Evolutionary conservation across 2,329 filamentous ascomycete species (phyloP).

Genomic region (Aquanectria penicillioides): DNA sequence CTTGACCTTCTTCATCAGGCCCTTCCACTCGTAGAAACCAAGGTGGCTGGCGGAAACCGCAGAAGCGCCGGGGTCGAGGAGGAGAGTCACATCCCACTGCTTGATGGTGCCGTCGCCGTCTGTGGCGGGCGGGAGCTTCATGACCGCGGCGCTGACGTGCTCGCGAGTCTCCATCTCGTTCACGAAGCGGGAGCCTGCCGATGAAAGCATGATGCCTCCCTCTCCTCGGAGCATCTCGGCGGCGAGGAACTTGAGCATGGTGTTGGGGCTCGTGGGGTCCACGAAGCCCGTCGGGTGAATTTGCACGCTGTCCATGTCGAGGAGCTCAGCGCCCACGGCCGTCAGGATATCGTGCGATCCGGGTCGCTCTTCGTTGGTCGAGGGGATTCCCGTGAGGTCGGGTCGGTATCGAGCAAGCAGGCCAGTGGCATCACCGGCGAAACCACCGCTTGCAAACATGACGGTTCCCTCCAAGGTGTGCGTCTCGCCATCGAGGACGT

Average conservation of each 20-base stretch:
- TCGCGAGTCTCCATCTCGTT: slow-evolving; percentile 71
- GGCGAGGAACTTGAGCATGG: slow-evolving; percentile 68
- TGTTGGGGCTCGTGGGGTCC: slow-evolving; percentile 57
- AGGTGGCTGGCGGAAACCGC: slow-evolving; percentile 64
- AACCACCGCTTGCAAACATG: slow-evolving; percentile 70
- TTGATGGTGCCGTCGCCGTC: slow-evolving; percentile 45
- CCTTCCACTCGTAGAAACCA: slow-evolving; percentile 72
- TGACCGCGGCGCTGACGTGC: slow-evolving; percentile 63
- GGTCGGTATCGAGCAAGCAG: slow-evolving; percentile 66
- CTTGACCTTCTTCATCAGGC: slow-evolving; percentile 65
- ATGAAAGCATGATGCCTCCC: slow-evolving; percentile 65
- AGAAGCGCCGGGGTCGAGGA: slow-evolving; percentile 68
- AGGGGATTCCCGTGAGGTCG: slow-evolving; percentile 67
- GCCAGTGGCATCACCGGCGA: slow-evolving; percentile 69
- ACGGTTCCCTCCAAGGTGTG: slow-evolving; percentile 58
- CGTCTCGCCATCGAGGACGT: slow-evolving; percentile 47
- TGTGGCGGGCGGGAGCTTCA: slow-evolving; percentile 46
- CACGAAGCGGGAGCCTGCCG: slow-evolving; percentile 63
- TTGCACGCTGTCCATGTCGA: slow-evolving; percentile 68
- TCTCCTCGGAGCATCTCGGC: slow-evolving; percentile 72
- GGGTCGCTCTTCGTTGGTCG: slow-evolving; percentile 69
- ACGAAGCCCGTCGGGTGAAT: slow-evolving; percentile 74
- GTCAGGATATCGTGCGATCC: slow-evolving; percentile 60
- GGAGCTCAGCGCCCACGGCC: slow-evolving; percentile 52
- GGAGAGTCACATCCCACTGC: slow-evolving; percentile 68